Percentiles rank a stretch among this genome's conserved stretches.
Conservation (phyloP, 2,329 filamentous ascomycete genomes). For the Fusarium haematococcum region DNA sequence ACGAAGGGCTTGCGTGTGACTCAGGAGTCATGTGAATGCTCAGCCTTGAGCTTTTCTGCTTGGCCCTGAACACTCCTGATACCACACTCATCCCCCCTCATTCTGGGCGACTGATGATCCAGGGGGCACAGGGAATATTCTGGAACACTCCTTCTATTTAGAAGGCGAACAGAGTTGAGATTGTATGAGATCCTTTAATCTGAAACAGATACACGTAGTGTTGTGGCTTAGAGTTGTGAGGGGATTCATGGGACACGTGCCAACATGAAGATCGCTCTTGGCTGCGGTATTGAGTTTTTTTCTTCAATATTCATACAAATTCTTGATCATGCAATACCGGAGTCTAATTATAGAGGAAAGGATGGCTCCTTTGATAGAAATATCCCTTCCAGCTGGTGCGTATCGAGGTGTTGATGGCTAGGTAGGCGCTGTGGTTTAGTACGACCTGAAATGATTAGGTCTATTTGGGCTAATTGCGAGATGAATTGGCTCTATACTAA, state of each 20-base stretch:
- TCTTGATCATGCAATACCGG: background rate
- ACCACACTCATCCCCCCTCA: too few relatives aligned
- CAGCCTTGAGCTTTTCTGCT: background rate
- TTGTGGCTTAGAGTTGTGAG: background rate
- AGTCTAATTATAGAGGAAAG: background rate
- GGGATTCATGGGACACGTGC: background rate
- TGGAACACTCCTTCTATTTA: background rate
- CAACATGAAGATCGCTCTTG: background rate
- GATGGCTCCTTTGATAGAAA: too few relatives aligned
- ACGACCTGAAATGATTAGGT: background rate
- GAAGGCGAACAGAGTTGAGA: background rate
- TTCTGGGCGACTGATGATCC: background rate
- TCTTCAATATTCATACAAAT: background rate
- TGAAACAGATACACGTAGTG: background rate
- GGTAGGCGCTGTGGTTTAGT: background rate
- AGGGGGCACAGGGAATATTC: background rate
- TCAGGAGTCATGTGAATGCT: background rate
- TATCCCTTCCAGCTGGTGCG: too few relatives aligned
- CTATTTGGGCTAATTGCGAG: background rate
- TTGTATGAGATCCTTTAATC: background rate
- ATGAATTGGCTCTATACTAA: background rate
- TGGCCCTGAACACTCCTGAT: background rate
- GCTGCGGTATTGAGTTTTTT: background rate
- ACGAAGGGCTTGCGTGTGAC: too few relatives aligned
- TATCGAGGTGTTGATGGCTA: background rate